Conservation (phyloP, 441 rosid species). For the Bocquillonia castaneifolia region DNA sequence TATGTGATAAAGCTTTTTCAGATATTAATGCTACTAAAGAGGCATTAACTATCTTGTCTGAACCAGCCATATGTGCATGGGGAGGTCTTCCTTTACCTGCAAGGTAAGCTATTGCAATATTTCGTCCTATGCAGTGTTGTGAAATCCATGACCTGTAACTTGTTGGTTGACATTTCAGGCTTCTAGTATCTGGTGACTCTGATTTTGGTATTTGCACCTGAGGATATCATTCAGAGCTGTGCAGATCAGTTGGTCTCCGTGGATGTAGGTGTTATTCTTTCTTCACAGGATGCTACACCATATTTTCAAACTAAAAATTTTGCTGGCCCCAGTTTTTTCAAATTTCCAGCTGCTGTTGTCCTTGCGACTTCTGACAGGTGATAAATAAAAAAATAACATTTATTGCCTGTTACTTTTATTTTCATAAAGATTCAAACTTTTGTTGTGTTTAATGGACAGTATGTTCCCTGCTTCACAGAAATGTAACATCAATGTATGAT, state of each 20-base stretch:
- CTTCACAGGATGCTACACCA: conserved; percentile 25
- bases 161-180: conserved; percentile 27
- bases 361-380: conserved; percentile 36
- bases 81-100: conserved; percentile 38
- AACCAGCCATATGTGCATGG: conserved; percentile 34
- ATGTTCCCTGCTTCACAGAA: neutral
- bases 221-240: conserved; percentile 27
- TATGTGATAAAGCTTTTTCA: conserved; percentile 34
- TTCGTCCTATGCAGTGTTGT: neutral
- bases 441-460: neutral
- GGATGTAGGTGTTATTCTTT: conserved; percentile 34
- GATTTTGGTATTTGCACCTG: conserved; percentile 33
- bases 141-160: conserved; percentile 3
- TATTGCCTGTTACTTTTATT: neutral
- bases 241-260: conserved; percentile 30
- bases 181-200: conserved; percentile 28
- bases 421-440: neutral
- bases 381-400: neutral
- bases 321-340: conserved; percentile 9
- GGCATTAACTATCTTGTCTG: conserved; percentile 31
- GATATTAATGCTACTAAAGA: conserved; percentile 34
- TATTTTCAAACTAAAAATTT: conserved; percentile 25
- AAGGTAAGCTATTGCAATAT: conserved; percentile 20
- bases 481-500: neutral
- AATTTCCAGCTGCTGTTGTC: conserved; percentile 26